These are phyloP conservation scores for Magnaporthiopsis rhizophila DNA, from an alignment of 2,329 filamentous ascomycete species.

Conservation along the genomic window DNA sequence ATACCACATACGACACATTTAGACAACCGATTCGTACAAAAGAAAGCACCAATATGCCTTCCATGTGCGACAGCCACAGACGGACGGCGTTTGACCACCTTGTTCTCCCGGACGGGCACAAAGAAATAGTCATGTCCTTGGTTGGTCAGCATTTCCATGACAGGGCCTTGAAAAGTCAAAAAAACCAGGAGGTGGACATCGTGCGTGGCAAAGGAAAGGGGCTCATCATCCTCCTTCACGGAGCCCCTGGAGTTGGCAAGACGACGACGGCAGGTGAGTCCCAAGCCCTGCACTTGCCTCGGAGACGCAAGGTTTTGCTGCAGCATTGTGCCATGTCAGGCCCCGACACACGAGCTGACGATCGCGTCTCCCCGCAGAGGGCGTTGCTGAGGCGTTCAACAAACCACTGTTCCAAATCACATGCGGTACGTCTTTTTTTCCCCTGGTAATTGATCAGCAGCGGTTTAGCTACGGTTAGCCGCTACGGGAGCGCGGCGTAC, in stretches of 20 bases:
- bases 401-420: conserved; percentile 11
- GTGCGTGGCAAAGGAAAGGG: conserved; percentile 23
- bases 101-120: conserved; percentile 18
- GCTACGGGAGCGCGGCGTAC: no score
- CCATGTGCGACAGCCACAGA: no score
- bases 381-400: conserved; percentile 15
- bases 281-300: no score
- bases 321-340: no score
- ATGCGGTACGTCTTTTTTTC: conserved; percentile 5
- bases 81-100: conserved; percentile 18
- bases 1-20: no score
- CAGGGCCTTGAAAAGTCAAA: conserved; percentile 12
- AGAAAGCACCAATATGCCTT: no score
- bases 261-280: conserved; percentile 19
- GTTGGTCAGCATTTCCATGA: conserved; percentile 24
- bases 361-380: conserved; percentile 5
- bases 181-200: conserved; percentile 17
- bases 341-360: no score
- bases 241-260: conserved; percentile 24
- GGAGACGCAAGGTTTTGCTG: no score
- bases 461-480: no score
- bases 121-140: conserved; percentile 22
- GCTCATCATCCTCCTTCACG: conserved; percentile 24
- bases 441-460: no score
- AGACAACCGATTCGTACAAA: no score